These are phyloP conservation scores for Penicillium sp. DNA, from an alignment of 2,329 filamentous ascomycete genomes.

Conservation along the genomic window DNA sequence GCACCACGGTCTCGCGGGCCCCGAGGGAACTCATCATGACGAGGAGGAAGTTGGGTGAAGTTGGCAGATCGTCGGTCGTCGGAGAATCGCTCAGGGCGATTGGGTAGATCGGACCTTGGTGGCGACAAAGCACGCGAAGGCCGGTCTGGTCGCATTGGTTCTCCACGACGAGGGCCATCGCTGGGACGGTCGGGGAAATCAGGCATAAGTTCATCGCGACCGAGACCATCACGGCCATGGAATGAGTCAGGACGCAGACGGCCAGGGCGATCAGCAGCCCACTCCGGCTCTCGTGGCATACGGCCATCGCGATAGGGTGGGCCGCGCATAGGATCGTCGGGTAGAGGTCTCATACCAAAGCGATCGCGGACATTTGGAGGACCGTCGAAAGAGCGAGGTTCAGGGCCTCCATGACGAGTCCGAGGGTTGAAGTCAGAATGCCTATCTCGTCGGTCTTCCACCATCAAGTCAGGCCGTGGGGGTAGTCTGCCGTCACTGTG, in stretches of 20 bases:
- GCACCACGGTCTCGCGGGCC: constrained; percentile 50
- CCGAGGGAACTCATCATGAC: constrained; percentile 50
- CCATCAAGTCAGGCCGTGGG: constrained; percentile 37
- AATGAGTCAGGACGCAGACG: constrained; percentile 34
- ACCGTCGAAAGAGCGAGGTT: constrained; percentile 38
- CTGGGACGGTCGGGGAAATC: constrained; percentile 30
- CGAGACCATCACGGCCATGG: constrained; percentile 29
- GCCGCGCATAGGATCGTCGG: constrained; percentile 42
- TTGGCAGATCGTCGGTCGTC: constrained; percentile 36
- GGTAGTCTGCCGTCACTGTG: constrained; percentile 39
- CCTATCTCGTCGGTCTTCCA: constrained; percentile 41
- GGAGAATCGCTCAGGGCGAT: constrained; percentile 37
- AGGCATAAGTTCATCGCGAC: constrained; percentile 35
- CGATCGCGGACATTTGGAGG: constrained; percentile 35
- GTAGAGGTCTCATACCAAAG: constrained; percentile 30
- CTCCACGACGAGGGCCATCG: constrained; percentile 33
- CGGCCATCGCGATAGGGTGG: constrained; percentile 36
- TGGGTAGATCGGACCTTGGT: constrained; percentile 30
- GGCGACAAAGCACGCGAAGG: constrained; percentile 28
- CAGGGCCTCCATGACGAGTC: constrained; percentile 37
- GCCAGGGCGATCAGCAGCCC: constrained; percentile 35
- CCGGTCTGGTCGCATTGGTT: constrained; percentile 26
- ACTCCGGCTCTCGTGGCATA: constrained; percentile 37
- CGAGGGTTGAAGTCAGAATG: constrained; percentile 37
- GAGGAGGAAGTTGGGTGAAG: constrained; percentile 26